Base-by-base conservation (phyloP, 768 basidiomycete species). In the Xerocomus potaroensis region DNA sequence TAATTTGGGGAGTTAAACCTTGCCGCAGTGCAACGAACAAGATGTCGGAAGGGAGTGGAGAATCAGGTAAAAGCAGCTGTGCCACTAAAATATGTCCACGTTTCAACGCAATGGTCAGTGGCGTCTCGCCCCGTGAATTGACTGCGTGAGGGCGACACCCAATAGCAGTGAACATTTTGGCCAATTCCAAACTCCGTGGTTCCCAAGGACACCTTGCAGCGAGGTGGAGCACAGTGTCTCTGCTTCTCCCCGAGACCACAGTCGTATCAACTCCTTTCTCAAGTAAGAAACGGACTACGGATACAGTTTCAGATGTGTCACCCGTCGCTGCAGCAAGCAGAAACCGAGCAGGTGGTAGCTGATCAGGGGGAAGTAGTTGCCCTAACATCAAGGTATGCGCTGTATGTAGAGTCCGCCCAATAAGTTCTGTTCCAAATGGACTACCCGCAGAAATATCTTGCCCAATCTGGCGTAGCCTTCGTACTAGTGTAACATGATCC, bases 141-240 rank as follows among this genome's bases (percentile, higher is more conserved):
- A 15, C 14, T 7, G 21, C 30, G 3, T 16, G 2, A 5, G 15
- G 36, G 14, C 27, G 22, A 5, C 41, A 43, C 24, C 50, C 48
- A 14, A 41, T 49, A 16, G 27, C 33, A 10, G 51, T 3, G 2
- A 52, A 49, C 8, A 45, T 34, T 22, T 45, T n/a, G 8, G 32
- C 24, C 6, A 43, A n/a, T 32, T 43, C 32, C 9, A 39, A n/a
- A n/a, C n/a, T n/a, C n/a, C n/a, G n/a, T n/a, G n/a, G n/a, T n/a
- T n/a, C n/a, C n/a, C n/a, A n/a, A 24, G 16, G 23, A 26, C 38
- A 39, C 24, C 15, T 16, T 26, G 38, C 15, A 26, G 38, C 38
- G 21, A 39, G 38, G 38, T 39, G 38, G 9, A 39, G 38, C 3
- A 27, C 40, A 2, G 40, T 41, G 12, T 41, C 26, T 26, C 27